These are phyloP conservation scores for Sporothrix phasma DNA, from an alignment of 2,329 filamentous ascomycete genomes.

Conservation along the genomic window DNA sequence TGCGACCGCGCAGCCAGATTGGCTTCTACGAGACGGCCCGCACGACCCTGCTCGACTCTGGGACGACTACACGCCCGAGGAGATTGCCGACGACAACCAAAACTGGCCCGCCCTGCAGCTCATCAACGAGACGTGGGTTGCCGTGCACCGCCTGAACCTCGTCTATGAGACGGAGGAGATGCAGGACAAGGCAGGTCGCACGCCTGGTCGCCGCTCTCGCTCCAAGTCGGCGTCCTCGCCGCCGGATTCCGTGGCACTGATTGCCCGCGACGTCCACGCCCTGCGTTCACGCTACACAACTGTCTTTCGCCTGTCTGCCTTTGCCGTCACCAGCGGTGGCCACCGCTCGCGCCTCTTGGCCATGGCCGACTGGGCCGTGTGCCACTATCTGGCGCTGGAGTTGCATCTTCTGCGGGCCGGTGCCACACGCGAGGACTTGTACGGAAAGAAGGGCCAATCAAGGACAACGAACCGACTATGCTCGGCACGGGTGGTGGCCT, in stretches of 20 bases:
- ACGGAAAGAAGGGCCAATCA: neutral
- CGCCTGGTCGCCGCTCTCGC: neutral
- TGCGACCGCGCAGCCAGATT: neutral
- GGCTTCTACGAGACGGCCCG: slow-evolving; percentile 7
- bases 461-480: neutral
- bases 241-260: neutral
- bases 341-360: neutral
- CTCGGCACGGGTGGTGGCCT: neutral
- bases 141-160: slow-evolving; percentile 2
- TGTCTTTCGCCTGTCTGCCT: slow-evolving; percentile 3
- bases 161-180: neutral
- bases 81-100: slow-evolving; percentile 11
- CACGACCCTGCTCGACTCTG: slow-evolving; percentile 11
- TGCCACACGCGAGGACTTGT: neutral
- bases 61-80: slow-evolving; percentile 11
- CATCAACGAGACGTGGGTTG: slow-evolving; percentile 12
- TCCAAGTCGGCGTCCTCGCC: neutral
- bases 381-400: slow-evolving; percentile 4
- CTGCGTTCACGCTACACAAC: neutral
- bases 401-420: slow-evolving; percentile 1
- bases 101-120: slow-evolving; percentile 11
- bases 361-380: slow-evolving; percentile 7
- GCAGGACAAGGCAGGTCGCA: neutral
- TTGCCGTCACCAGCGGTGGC: neutral
- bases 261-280: neutral